Base-by-base conservation (phyloP, 768 basidiomycete genomes). In the Tricholoma saponaceum region DNA sequence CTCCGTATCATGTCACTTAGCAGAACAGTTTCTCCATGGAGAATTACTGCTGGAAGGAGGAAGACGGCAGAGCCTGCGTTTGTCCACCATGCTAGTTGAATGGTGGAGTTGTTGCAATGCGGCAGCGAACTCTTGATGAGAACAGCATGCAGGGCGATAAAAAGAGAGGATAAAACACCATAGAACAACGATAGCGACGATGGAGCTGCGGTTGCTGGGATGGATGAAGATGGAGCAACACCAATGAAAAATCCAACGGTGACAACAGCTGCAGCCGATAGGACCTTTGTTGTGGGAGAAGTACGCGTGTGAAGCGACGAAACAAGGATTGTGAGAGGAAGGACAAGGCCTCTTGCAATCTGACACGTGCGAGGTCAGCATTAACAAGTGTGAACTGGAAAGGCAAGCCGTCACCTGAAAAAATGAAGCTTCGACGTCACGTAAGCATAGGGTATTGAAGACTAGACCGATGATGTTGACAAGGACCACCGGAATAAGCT, bases 341-440 rank as follows among this genome's bases (percentile, higher is more conserved):
- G 78, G 3, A 91, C 86, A 35, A 95, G 79, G 0, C 92, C 92
- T 62, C 92, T 76, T 0, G 92, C 92, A 64, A 95, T 91, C 86
- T 93, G 51, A 26, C 32, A 55, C n/a, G 16, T 46, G 16, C 55
- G 39, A 39, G 46, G 23, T 43, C 20, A 57, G 30, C 16, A 51
- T 51, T 14, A 49, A 18, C 46, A n/a, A 51, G 46, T 51, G 51
- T 33, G 32, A 22, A 30, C 14, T 32, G 30, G 33, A n/a, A 52
- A 41, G 12, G 39, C 25, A 39, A 9, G 18, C 43, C 61, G 35
- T 60, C 10, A 86, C 87, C 78, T 90, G 89, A 71, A 90, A 92
- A 70, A 87, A 92, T 0, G 86, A 84, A 2, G 90, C 89, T 56
- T 92, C 90, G 18, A 92, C 89, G 54, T 83, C 85, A 25, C 88